Evolutionary conservation across 2,329 filamentous ascomycete species (phyloP).

Genomic region (Fusarium ramigenum): DNA sequence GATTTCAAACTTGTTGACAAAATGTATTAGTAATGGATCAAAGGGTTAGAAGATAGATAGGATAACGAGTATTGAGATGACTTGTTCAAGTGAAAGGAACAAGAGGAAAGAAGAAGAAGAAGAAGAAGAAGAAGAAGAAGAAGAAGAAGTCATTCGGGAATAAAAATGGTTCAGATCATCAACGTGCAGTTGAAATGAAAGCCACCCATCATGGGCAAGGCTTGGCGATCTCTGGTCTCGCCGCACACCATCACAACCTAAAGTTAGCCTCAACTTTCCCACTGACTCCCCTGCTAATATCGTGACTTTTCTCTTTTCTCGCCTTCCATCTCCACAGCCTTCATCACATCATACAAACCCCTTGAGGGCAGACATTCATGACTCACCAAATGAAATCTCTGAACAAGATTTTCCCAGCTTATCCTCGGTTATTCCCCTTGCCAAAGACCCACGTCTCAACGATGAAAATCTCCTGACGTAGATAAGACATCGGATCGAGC

Average conservation of each 20-base stretch:
- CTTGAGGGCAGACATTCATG: neutral
- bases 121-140: neutral
- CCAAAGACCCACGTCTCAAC: conserved; percentile 15
- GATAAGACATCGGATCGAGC: conserved; percentile 30
- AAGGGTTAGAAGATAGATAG: too few relatives aligned
- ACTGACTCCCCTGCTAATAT: neutral
- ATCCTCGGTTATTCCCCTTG: conserved; percentile 41
- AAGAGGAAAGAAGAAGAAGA: neutral
- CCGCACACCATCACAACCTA: neutral
- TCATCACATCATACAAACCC: neutral
- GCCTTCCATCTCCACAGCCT: neutral
- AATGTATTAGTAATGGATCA: neutral
- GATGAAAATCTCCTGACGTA: conserved; percentile 34
- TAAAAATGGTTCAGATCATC: neutral
- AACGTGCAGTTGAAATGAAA: neutral
- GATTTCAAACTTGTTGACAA: neutral
- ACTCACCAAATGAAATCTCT: neutral
- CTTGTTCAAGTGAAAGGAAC: too few relatives aligned
- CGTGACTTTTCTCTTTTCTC: neutral
- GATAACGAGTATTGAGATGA: fast-evolving
- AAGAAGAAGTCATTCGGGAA: neutral
- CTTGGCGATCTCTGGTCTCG: conserved; percentile 23
- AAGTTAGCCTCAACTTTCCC: conserved; percentile 14
- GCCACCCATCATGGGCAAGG: neutral
- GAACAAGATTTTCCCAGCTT: conserved; percentile 6